A percentile compares a stretch with the other conserved stretches of the same genome.
Conservation (phyloP, 2,329 filamentous ascomycete genomes). For the Phoma sp. region DNA sequence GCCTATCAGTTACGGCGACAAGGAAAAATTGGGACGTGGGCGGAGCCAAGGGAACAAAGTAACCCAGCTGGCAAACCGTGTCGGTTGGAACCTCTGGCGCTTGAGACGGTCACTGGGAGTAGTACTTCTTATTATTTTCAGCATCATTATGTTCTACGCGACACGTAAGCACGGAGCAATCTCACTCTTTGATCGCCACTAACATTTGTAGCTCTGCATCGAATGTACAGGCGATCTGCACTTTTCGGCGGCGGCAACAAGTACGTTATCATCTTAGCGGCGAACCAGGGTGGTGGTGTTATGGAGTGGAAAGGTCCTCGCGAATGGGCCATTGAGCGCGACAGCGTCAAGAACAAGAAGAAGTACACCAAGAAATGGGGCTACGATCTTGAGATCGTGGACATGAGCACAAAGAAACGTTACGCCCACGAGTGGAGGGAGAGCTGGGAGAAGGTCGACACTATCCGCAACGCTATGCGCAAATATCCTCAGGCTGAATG, state of each 20-base stretch:
- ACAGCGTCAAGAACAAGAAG: constrained; percentile 94
- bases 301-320: constrained; percentile 99
- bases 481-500: constrained; percentile 97
- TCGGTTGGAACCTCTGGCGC: constrained; percentile 65
- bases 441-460: constrained; percentile 99
- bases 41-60: constrained; percentile 48
- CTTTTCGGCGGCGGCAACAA: constrained; percentile 86
- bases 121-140: constrained; percentile 64
- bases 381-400: constrained; percentile 93
- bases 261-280: constrained; percentile 89
- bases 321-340: constrained; percentile 97
- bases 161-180: constrained; percentile 66
- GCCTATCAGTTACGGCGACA: constrained; percentile 73
- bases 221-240: constrained; percentile 71
- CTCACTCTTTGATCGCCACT: background rate
- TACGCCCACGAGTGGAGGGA: constrained; percentile 99
- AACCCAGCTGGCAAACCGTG: constrained; percentile 42
- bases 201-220: constrained; percentile 58
- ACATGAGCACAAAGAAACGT: constrained; percentile 98
- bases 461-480: constrained; percentile 82
- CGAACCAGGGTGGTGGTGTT: constrained; percentile 93
- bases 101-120: constrained; percentile 69
- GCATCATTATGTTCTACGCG: constrained; percentile 71
- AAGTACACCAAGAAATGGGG: constrained; percentile 88
- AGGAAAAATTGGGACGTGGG: constrained; percentile 74